Evolutionary conservation across 75 land plant genomes (phyloP).

Genomic region (Selaginella moellendorffii): DNA sequence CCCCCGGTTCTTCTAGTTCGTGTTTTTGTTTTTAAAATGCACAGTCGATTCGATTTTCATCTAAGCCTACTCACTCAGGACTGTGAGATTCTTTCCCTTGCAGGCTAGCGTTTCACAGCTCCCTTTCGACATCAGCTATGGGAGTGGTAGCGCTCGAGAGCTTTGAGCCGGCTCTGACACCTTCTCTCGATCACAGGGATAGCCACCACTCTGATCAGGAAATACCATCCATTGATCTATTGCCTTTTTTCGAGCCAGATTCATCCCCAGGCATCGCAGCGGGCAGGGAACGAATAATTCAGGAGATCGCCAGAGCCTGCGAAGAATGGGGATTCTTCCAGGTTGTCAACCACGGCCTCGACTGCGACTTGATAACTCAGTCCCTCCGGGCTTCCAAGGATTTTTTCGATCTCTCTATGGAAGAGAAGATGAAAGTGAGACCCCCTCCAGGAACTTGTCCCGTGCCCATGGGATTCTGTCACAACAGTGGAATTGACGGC

Average conservation of each 20-base stretch:
- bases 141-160: background rate
- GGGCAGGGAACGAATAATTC: conserved; percentile 20
- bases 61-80: too few species aligned
- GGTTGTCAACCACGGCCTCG: conserved; percentile 64
- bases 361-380: conserved; percentile 22
- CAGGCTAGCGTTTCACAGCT: background rate
- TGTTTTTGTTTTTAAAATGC: too few species aligned
- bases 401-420: conserved; percentile 43
- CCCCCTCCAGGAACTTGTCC: conserved; percentile 1
- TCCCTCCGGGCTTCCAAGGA: conserved; percentile 33
- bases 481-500: conserved; percentile 5
- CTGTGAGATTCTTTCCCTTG: too few species aligned
- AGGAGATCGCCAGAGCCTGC: conserved; percentile 45
- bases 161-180: background rate
- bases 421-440: conserved; percentile 41
- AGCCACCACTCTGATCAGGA: conserved; percentile 11
- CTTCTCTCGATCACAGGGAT: background rate
- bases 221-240: conserved; percentile 47
- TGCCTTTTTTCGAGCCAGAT: conserved; percentile 17
- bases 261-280: background rate
- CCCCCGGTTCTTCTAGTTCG: too few species aligned
- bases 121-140: background rate
- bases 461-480: background rate
- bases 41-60: too few species aligned
- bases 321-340: conserved; percentile 74